These are phyloP conservation scores for Aspergillus pseudotamarii DNA, from an alignment of 2,329 filamentous ascomycete species.

Conservation along the genomic window DNA sequence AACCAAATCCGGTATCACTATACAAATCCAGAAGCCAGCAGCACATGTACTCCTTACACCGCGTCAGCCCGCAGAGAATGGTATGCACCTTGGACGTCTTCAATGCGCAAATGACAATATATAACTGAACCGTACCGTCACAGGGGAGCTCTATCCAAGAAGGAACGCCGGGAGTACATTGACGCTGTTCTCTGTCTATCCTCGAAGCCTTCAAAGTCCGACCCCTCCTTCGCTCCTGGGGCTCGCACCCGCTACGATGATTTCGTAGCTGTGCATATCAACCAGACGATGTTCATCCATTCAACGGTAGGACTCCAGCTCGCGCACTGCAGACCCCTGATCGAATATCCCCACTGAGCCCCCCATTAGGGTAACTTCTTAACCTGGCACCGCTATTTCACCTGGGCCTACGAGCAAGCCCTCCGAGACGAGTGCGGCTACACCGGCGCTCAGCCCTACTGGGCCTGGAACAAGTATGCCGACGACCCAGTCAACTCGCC, in stretches of 20 bases:
- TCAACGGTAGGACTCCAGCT: constrained; percentile 24
- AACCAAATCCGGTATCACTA: constrained; percentile 16
- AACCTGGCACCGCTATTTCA: constrained; percentile 50
- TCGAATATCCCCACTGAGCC: neutral
- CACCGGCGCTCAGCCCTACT: constrained; percentile 47
- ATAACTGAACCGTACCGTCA: neutral
- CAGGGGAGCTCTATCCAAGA: constrained; percentile 10
- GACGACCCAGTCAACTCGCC: constrained; percentile 32
- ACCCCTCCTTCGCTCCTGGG: constrained; percentile 42
- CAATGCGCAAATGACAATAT: neutral
- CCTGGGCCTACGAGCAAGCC: constrained; percentile 47
- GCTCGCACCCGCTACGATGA: constrained; percentile 55
- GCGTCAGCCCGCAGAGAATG: constrained; percentile 23
- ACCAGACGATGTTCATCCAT: constrained; percentile 51
- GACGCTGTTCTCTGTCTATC: constrained; percentile 50
- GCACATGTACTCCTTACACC: constrained; percentile 17
- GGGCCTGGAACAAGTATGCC: constrained; percentile 41
- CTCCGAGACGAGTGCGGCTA: constrained; percentile 50
- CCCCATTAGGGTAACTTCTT: constrained; percentile 36
- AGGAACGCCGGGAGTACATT: constrained; percentile 40
- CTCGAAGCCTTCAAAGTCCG: neutral
- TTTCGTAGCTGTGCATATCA: constrained; percentile 54
- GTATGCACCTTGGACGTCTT: constrained; percentile 4
- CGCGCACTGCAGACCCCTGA: neutral
- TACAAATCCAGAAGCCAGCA: constrained; percentile 7